Percentiles rank a stretch among this genome's conserved stretches.
Evolutionary conservation across 2,329 filamentous ascomycete genomes (phyloP).

Genomic region (Mollisia scopiformis): DNA sequence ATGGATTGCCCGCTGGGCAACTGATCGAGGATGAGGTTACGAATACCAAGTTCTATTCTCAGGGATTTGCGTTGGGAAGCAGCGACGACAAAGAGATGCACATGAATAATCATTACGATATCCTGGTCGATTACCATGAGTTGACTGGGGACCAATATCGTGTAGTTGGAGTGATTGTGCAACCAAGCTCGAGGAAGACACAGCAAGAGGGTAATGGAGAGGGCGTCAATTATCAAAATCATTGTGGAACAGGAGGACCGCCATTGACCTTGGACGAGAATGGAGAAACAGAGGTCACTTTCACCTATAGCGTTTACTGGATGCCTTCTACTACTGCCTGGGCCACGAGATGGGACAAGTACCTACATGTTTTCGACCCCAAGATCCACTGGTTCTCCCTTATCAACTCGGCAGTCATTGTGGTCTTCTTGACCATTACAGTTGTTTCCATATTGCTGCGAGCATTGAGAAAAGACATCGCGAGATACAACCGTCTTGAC

Average conservation of each 20-base stretch:
- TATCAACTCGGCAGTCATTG: conserved; percentile 93
- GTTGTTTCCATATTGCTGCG: conserved; percentile 91
- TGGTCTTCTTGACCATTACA: conserved; percentile 87
- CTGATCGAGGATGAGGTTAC: conserved; percentile 76
- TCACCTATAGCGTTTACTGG: conserved; percentile 95
- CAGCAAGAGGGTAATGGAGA: conserved; percentile 51
- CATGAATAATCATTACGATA: conserved; percentile 96
- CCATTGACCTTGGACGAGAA: conserved; percentile 68
- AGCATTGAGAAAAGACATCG: conserved; percentile 92
- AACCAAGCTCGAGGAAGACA: conserved; percentile 73
- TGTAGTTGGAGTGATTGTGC: conserved; percentile 89
- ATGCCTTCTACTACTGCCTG: conserved; percentile 81
- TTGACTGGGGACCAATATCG: conserved; percentile 73
- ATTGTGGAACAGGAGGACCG: conserved; percentile 63
- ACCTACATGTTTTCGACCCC: conserved; percentile 94
- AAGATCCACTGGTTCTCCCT: conserved; percentile 99
- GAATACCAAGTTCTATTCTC: conserved; percentile 81
- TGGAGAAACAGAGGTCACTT: conserved; percentile 70
- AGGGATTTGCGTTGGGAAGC: conserved; percentile 82
- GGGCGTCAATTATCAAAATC: conserved; percentile 42
- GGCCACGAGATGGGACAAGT: conserved; percentile 98
- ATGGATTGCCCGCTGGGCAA: conserved; percentile 90
- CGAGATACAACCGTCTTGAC: conserved; percentile 93
- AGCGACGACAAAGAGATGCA: conserved; percentile 57
- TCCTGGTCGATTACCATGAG: conserved; percentile 88